phyloP scores from a whole-genome alignment of 1,139 yeast genomes.

The Suhomyces anneliseae region DNA sequence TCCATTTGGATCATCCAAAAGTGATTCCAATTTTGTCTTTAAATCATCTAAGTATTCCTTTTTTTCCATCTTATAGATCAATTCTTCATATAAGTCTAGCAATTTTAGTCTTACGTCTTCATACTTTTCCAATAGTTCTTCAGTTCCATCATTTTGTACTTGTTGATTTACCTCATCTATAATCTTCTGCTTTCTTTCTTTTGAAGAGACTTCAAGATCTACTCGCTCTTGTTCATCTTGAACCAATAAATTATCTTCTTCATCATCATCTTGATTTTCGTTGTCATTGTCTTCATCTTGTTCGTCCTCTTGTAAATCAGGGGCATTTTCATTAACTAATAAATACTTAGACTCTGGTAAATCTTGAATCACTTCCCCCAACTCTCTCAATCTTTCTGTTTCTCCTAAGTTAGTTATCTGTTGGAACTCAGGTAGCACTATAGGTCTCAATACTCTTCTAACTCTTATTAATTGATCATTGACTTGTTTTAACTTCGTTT shows the following conservation, averaged over 20 bases:
- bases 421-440: slow-evolving; percentile 28
- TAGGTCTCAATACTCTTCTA: slow-evolving; percentile 27
- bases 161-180: neutral
- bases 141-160: neutral
- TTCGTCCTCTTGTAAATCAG: slow-evolving; percentile 7
- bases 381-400: slow-evolving; percentile 17
- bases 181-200: slow-evolving; percentile 1
- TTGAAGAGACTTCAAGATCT: neutral
- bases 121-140: slow-evolving; percentile 23
- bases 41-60: slow-evolving; percentile 26
- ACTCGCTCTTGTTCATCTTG: slow-evolving; percentile 7
- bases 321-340: slow-evolving; percentile 10
- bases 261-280: neutral
- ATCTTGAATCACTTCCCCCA: slow-evolving; percentile 27
- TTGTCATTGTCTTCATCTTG: slow-evolving; percentile 4
- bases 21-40: slow-evolving; percentile 13
- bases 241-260: slow-evolving; percentile 2
- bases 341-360: slow-evolving; percentile 39
- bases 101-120: slow-evolving; percentile 24
- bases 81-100: slow-evolving; percentile 16
- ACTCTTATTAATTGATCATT: slow-evolving; percentile 28
- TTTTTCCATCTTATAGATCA: slow-evolving; percentile 31
- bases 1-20: slow-evolving; percentile 11
- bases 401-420: slow-evolving; percentile 13
- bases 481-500: slow-evolving; percentile 27